Conservation (phyloP, 2,329 filamentous ascomycete genomes). For the Colletotrichum sublineola region DNA sequence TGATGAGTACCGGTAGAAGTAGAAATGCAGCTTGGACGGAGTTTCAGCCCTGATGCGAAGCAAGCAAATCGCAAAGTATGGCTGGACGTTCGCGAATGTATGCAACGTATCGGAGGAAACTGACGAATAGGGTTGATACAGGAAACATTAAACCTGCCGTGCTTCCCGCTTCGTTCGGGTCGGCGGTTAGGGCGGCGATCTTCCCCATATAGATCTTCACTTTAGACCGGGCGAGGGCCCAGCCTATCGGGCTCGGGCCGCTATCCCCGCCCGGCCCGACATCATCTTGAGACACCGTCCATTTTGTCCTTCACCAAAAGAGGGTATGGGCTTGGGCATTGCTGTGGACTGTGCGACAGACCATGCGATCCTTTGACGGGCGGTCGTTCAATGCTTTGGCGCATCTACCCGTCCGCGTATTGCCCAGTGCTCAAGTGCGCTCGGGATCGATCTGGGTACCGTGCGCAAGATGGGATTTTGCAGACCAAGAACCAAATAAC, state of each 20-base stretch:
- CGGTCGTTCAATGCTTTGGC: constrained; percentile 19
- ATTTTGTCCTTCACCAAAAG: background rate
- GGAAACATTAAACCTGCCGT: background rate
- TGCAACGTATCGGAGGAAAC: background rate
- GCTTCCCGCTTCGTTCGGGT: constrained; percentile 8
- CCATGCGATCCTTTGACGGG: constrained; percentile 4
- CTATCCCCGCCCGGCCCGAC: constrained; percentile 39
- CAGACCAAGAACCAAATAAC: background rate
- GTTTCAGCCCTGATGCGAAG: constrained; percentile 14
- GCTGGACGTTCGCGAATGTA: background rate
- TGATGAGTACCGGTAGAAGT: background rate
- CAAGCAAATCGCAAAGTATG: background rate
- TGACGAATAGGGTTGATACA: background rate
- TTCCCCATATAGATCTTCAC: constrained; percentile 9
- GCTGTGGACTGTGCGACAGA: constrained; percentile 11
- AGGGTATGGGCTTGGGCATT: constrained; percentile 14
- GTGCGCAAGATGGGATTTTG: constrained; percentile 11
- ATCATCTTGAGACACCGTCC: constrained; percentile 38
- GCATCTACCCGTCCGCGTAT: background rate
- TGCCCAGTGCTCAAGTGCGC: background rate
- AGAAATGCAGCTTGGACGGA: constrained; percentile 17
- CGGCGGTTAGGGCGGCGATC: constrained; percentile 29
- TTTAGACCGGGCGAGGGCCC: constrained; percentile 28
- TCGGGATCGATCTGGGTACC: background rate
- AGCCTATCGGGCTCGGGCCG: constrained; percentile 39